These are phyloP conservation scores for Termitomyces sp. DNA, from an alignment of 768 basidiomycete genomes.

Conservation along the genomic window DNA sequence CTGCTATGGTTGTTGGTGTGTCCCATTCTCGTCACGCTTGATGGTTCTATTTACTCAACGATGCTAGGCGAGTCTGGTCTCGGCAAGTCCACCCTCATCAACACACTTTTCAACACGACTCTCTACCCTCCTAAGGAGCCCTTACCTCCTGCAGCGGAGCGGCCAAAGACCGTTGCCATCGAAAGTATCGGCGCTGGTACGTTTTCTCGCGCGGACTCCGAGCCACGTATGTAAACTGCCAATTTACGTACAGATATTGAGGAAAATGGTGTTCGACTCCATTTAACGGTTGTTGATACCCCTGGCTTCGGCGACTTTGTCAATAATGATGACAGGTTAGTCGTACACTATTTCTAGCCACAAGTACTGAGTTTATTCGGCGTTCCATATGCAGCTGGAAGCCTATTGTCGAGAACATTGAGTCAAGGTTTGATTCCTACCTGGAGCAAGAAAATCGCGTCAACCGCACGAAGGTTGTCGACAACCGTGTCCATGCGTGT, in stretches of 20 bases:
- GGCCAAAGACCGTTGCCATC: constrained; percentile 91
- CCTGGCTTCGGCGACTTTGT: constrained; percentile 99
- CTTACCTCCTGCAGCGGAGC: constrained; percentile 78
- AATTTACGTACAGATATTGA: constrained; percentile 76
- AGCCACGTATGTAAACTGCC: constrained; percentile 19
- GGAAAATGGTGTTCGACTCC: constrained; percentile 94
- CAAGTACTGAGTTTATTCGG: constrained; percentile 14
- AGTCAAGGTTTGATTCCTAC: constrained; percentile 95
- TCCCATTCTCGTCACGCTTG: constrained; percentile 13
- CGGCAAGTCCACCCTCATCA: constrained; percentile 98
- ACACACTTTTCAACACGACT: constrained; percentile 96
- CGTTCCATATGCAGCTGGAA: constrained; percentile 68
- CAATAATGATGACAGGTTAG: constrained; percentile 95
- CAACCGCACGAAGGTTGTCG: constrained; percentile 87
- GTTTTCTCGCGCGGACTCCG: constrained; percentile 22
- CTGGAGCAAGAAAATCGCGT: constrained; percentile 98
- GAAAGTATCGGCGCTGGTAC: constrained; percentile 97
- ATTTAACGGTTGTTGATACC: constrained; percentile 98
- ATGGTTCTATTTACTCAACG: constrained; percentile 17
- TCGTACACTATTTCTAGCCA: constrained; percentile 12
- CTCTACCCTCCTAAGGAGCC: constrained; percentile 90
- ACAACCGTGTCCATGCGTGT: constrained; percentile 98
- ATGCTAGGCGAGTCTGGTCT: constrained; percentile 89
- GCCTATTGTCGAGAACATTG: constrained; percentile 97
- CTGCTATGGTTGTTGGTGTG: constrained; percentile 95